A percentile compares a stretch with the other conserved stretches of the same genome.
Evolutionary conservation across 176 grass and related monocot genomes (phyloP).

Genomic region (Dendrocalamus sinicus): DNA sequence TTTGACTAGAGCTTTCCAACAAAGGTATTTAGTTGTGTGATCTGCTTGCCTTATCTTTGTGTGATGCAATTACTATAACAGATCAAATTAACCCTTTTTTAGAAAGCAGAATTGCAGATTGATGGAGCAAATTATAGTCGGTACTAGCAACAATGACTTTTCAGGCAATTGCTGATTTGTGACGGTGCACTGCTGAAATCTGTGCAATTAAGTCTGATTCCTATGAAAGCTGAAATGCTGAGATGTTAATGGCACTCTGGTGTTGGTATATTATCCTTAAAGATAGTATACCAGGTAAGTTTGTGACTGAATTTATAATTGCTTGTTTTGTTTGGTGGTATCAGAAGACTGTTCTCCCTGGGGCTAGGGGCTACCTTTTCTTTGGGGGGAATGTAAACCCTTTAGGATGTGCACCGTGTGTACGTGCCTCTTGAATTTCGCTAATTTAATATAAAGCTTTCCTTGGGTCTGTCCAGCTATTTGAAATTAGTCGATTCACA

Average conservation of each 20-base stretch:
- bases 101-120: not conserved
- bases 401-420: not conserved
- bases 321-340: not conserved
- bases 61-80: not conserved
- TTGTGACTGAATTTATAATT: not conserved
- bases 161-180: not conserved
- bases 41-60: not conserved
- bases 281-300: not conserved
- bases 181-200: not conserved
- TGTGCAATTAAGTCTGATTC: slow-evolving; percentile 8
- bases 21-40: not conserved
- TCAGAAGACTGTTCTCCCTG: no score
- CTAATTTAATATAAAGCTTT: slow-evolving; percentile 8
- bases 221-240: slow-evolving; percentile 12
- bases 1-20: not conserved
- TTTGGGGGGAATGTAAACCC: slow-evolving; percentile 6
- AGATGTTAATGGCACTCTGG: not conserved
- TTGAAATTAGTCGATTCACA: not conserved
- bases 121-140: not conserved
- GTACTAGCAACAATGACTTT: not conserved
- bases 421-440: slow-evolving; percentile 17
- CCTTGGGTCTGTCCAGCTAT: slow-evolving; percentile 18
- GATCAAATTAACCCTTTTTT: not conserved
- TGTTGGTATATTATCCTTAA: slow-evolving; percentile 2
- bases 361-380: slow-evolving; percentile 41